Percentiles rank a stretch among this genome's conserved stretches.
phyloP scores from a whole-genome alignment of 75 land plant genomes.

The Gnetum montanum region DNA sequence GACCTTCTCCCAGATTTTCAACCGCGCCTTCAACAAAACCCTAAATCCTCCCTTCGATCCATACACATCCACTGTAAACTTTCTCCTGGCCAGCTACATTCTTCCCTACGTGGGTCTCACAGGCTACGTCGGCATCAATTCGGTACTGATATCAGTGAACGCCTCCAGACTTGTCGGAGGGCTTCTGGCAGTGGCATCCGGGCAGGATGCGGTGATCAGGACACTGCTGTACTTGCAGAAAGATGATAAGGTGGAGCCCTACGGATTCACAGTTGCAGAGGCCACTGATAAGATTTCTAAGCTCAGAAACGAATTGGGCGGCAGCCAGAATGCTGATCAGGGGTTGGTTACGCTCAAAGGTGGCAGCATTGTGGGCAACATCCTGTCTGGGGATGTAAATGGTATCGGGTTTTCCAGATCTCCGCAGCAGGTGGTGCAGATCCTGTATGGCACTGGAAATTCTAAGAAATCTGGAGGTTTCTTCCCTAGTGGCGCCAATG shows the following conservation, averaged over 20 bases:
- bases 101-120: slow-evolving; percentile 47
- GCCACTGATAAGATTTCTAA: slow-evolving; percentile 44
- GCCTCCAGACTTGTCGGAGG: slow-evolving; percentile 34
- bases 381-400: slow-evolving; percentile 37
- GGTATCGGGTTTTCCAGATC: slow-evolving; percentile 46
- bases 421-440: slow-evolving; percentile 46
- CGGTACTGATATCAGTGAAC: slow-evolving; percentile 18
- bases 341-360: slow-evolving; percentile 53
- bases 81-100: slow-evolving; percentile 30
- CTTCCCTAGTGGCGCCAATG: not conserved
- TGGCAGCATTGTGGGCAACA: slow-evolving; percentile 27
- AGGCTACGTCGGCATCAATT: slow-evolving; percentile 47
- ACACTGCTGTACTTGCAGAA: slow-evolving; percentile 33
- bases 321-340: slow-evolving; percentile 42
- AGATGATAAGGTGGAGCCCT: slow-evolving; percentile 10
- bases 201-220: slow-evolving; percentile 79
- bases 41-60: slow-evolving; percentile 38
- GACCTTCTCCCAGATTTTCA: slow-evolving; percentile 14
- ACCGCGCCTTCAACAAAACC: slow-evolving; percentile 21
- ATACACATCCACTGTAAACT: slow-evolving; percentile 27
- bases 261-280: slow-evolving; percentile 39
- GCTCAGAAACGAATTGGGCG: slow-evolving; percentile 44
- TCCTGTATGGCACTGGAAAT: slow-evolving; percentile 56
- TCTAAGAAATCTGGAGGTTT: not conserved
- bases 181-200: slow-evolving; percentile 77